phyloP scores from a whole-genome alignment of 345 rosid species.

The Arabidopsis arenosa region DNA sequence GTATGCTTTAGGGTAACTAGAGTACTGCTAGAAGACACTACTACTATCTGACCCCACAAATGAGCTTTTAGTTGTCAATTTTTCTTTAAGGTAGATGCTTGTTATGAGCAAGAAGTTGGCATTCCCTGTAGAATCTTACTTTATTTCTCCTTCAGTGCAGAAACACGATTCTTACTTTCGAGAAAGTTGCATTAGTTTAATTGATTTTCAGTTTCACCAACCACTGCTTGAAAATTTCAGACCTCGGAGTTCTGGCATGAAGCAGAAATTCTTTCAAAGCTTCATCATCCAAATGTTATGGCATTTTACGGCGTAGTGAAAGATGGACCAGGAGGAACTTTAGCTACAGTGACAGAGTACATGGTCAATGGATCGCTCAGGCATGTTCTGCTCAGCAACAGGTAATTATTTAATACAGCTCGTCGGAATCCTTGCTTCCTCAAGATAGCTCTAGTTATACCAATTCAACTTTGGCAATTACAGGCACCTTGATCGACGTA shows the following conservation, averaged over 20 bases:
- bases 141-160: constrained; percentile 2
- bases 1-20: constrained; percentile 26
- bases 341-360: constrained; percentile 98
- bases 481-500: constrained; percentile 93
- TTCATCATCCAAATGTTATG: constrained; percentile 98
- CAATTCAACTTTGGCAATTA: constrained; percentile 26
- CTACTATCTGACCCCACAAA: constrained; percentile 22
- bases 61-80: constrained; percentile 13
- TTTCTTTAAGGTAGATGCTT: constrained; percentile 29
- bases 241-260: constrained; percentile 98
- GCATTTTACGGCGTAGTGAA: constrained; percentile 99
- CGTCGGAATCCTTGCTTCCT: constrained; percentile 12
- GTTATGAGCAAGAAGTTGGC: constrained; percentile 20
- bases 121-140: constrained; percentile 15
- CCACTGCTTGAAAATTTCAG: constrained; percentile 50
- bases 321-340: constrained; percentile 94
- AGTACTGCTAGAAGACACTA: constrained; percentile 19
- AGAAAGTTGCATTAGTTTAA: constrained; percentile 20
- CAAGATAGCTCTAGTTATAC: constrained; percentile 11
- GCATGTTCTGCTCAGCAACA: constrained; percentile 89
- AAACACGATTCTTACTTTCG: constrained; percentile 13
- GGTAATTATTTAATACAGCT: constrained; percentile 52
- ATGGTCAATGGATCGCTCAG: constrained; percentile 99
- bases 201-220: constrained; percentile 27
- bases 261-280: constrained; percentile 99